Percentiles rank a stretch among this genome's conserved stretches.
These are phyloP conservation scores for Pseudogymnoascus sp. DNA, from an alignment of 2,329 filamentous ascomycete genomes.

Conservation along the genomic window DNA sequence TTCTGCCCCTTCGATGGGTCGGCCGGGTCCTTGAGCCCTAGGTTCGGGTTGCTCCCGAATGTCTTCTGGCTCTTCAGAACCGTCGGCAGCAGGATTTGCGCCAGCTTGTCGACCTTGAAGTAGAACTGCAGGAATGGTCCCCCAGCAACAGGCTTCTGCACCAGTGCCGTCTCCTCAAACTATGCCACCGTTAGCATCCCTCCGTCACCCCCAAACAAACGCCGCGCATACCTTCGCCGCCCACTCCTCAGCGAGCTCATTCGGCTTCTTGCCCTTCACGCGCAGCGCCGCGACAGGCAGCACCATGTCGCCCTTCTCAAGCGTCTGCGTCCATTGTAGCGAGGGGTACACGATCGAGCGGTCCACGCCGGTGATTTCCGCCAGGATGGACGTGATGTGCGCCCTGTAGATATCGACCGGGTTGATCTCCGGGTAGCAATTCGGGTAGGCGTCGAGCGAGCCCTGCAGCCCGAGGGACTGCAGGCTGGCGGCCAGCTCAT, in stretches of 20 bases:
- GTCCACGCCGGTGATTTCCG: slow-evolving; percentile 64
- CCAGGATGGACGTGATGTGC: slow-evolving; percentile 64
- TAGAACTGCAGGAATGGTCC: slow-evolving; percentile 73
- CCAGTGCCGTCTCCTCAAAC: slow-evolving; percentile 66
- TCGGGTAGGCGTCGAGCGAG: slow-evolving; percentile 37
- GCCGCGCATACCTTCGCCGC: slow-evolving; percentile 44
- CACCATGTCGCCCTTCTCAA: slow-evolving; percentile 78
- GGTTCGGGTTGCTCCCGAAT: slow-evolving; percentile 58
- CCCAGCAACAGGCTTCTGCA: slow-evolving; percentile 60
- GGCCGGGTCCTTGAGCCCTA: slow-evolving; percentile 54
- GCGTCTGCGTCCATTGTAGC: slow-evolving; percentile 68
- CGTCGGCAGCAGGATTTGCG: slow-evolving; percentile 59
- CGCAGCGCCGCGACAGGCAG: slow-evolving; percentile 74
- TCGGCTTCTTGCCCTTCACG: slow-evolving; percentile 63
- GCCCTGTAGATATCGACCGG: slow-evolving; percentile 73
- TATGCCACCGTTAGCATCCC: slow-evolving; percentile 26
- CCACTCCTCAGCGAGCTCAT: slow-evolving; percentile 56
- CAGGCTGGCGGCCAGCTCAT: slow-evolving; percentile 17
- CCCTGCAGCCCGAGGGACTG: slow-evolving; percentile 21
- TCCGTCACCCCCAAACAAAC: neutral
- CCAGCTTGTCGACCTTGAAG: slow-evolving; percentile 64
- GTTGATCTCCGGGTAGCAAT: slow-evolving; percentile 62
- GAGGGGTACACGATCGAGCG: slow-evolving; percentile 64
- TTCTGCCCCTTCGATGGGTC: slow-evolving; percentile 45
- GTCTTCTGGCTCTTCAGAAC: slow-evolving; percentile 54